Conservation (phyloP, 345 rosid genomes). For the Populus davidiana region DNA sequence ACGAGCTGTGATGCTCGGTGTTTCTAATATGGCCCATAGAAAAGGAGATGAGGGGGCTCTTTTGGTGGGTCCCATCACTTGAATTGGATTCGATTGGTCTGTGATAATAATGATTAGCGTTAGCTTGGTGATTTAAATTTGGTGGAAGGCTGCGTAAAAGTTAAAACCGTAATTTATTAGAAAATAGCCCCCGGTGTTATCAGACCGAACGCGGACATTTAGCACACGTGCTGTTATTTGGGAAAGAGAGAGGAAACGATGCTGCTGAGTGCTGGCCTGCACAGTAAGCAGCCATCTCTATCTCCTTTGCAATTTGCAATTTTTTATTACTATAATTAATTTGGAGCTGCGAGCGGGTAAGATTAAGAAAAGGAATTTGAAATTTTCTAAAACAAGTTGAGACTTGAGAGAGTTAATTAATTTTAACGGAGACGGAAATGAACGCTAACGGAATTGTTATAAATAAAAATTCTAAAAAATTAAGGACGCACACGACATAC, state of each 20-base stretch:
- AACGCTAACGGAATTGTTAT: too few species aligned
- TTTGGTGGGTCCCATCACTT: background rate
- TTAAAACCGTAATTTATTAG: background rate
- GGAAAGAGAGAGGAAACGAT: slow-evolving; percentile 11
- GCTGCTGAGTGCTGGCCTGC: background rate
- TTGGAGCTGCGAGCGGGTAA: background rate
- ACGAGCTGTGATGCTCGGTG: slow-evolving; percentile 20
- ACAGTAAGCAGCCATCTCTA: background rate
- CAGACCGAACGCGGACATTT: background rate
- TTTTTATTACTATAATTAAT: background rate
- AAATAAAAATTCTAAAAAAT: too few species aligned
- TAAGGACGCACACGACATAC: too few species aligned
- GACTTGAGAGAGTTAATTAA: too few species aligned
- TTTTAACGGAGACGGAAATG: too few species aligned
- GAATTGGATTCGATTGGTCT: slow-evolving; percentile 5
- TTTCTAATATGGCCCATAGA: background rate
- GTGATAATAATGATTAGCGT: slow-evolving; percentile 3
- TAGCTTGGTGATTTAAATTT: background rate
- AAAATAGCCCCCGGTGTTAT: background rate
- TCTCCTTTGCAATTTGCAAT: background rate
- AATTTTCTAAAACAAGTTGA: too few species aligned
- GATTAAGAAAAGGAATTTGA: too few species aligned
- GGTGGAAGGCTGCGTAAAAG: background rate
- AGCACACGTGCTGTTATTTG: slow-evolving; percentile 7
- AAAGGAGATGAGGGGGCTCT: background rate